Evolutionary conservation across 176 grass and related monocot genomes (phyloP).

Genomic region (Saccharum officinarum): DNA sequence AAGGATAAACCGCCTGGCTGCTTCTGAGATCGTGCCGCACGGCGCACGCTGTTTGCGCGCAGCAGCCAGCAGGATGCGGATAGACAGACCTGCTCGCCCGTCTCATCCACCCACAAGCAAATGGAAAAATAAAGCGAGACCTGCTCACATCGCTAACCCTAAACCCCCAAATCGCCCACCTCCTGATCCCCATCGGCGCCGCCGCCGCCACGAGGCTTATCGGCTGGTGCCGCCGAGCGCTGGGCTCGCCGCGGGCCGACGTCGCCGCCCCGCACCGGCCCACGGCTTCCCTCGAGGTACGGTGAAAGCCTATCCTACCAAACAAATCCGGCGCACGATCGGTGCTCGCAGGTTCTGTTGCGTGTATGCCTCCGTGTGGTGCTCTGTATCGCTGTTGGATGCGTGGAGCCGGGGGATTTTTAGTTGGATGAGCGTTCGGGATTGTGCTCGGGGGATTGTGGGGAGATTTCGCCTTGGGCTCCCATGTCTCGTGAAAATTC

Average conservation of each 20-base stretch:
- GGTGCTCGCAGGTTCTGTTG: not conserved
- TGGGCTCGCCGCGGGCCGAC: not conserved
- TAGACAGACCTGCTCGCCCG: not conserved
- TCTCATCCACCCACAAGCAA: slow-evolving; percentile 3
- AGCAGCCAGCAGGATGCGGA: not conserved
- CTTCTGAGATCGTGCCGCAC: not conserved
- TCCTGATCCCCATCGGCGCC: slow-evolving; percentile 9
- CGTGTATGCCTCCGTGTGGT: not conserved
- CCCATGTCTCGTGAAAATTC: not conserved
- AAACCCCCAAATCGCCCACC: slow-evolving; percentile 20
- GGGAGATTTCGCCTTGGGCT: not conserved
- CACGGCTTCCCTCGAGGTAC: not conserved
- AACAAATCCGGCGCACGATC: not conserved
- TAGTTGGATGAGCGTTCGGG: not conserved
- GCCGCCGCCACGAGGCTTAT: not conserved
- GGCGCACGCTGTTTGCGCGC: slow-evolving; percentile 10
- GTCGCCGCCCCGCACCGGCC: not conserved
- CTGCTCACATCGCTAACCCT: slow-evolving; percentile 26
- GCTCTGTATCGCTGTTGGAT: not conserved
- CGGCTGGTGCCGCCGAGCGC: not conserved
- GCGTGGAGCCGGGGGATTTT: not conserved
- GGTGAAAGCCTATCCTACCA: not conserved
- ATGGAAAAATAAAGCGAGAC: not conserved
- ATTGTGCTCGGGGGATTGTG: not conserved
- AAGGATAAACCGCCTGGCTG: not conserved